Percentiles rank a stretch among this genome's conserved stretches.
phyloP scores from a whole-genome alignment of 805 yeast species.

The Lachancea quebecensis region DNA sequence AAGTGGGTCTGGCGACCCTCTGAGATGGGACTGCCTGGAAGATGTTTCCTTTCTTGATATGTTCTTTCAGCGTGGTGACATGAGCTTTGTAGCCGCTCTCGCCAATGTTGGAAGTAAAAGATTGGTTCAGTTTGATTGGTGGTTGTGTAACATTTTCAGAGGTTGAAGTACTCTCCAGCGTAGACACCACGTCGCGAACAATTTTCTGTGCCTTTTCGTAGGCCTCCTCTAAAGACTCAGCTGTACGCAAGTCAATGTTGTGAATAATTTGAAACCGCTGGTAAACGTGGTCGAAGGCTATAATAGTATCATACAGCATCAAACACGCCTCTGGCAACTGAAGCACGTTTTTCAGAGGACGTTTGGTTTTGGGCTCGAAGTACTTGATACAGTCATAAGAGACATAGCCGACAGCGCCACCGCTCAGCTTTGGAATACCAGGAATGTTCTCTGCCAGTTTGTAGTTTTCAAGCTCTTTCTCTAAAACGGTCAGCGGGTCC shows the following conservation, averaged over 20 bases:
- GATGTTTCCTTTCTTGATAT: constrained; percentile 85
- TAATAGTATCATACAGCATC: constrained; percentile 84
- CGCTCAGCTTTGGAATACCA: constrained; percentile 76
- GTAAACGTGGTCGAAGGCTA: constrained; percentile 91
- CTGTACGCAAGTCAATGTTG: constrained; percentile 50
- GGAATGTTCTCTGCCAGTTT: constrained; percentile 67
- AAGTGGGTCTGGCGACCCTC: constrained; percentile 90
- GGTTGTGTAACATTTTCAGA: constrained; percentile 68
- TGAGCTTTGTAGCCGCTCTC: constrained; percentile 86
- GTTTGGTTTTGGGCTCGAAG: constrained; percentile 86
- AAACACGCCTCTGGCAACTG: constrained; percentile 85
- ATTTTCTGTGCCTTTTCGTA: constrained; percentile 48
- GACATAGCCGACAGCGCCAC: constrained; percentile 95
- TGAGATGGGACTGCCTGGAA: constrained; percentile 98
- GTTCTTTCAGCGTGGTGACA: constrained; percentile 67
- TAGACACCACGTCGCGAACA: constrained; percentile 49
- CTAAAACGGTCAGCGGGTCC: constrained; percentile 75
- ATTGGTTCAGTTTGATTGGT: constrained; percentile 58
- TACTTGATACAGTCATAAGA: constrained; percentile 96
- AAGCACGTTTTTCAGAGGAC: constrained; percentile 68
- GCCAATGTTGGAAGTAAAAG: constrained; percentile 83
- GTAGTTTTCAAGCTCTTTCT: constrained; percentile 58
- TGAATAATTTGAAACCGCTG: constrained; percentile 88
- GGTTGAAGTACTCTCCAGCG: constrained; percentile 40
- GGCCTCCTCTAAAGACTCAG: constrained; percentile 34